Conservation (phyloP, 1,284 basidiomycete species). For the Tylopilus orsonianus region DNA sequence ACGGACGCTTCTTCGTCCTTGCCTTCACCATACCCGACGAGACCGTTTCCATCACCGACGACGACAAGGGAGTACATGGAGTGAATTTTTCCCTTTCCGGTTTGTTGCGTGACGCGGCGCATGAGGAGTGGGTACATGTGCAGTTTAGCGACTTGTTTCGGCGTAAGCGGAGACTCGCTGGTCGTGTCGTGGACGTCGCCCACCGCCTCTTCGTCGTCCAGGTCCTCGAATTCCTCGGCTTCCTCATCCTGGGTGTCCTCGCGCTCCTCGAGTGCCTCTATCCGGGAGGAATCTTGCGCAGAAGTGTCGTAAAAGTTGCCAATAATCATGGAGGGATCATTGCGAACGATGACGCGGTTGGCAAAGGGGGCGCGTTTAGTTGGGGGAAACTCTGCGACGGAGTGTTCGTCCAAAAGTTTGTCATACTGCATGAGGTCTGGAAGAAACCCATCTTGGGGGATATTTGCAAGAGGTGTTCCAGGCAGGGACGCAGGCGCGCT, state of each 20-base stretch:
- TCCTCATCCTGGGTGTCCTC: slow-evolving; percentile 13
- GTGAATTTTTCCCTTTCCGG: slow-evolving; percentile 81
- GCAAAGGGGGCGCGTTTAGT: slow-evolving; percentile 47
- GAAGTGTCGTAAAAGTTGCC: slow-evolving; percentile 29
- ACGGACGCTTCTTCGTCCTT: slow-evolving; percentile 64
- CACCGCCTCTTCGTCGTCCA: slow-evolving; percentile 25
- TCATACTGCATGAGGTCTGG: slow-evolving; percentile 63
- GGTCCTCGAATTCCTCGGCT: slow-evolving; percentile 22
- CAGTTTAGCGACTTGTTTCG: slow-evolving; percentile 37
- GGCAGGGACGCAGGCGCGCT: slow-evolving; percentile 7
- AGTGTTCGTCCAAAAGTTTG: slow-evolving; percentile 58
- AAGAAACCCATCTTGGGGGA: slow-evolving; percentile 34
- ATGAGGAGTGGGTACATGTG: slow-evolving; percentile 59
- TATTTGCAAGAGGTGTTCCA: slow-evolving; percentile 21
- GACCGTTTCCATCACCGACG: slow-evolving; percentile 83
- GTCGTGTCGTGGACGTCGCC: slow-evolving; percentile 25
- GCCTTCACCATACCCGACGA: slow-evolving; percentile 90
- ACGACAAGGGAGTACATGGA: slow-evolving; percentile 71
- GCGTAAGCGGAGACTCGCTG: slow-evolving; percentile 23
- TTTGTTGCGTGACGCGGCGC: slow-evolving; percentile 76
- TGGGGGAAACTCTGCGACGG: slow-evolving; percentile 54
- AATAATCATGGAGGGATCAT: slow-evolving; percentile 44
- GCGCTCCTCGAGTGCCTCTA: slow-evolving; percentile 10
- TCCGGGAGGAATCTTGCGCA: slow-evolving; percentile 2
- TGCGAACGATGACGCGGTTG: slow-evolving; percentile 62